phyloP scores from a whole-genome alignment of 108 stramenopile species.

The Thalassiosira profunda region DNA sequence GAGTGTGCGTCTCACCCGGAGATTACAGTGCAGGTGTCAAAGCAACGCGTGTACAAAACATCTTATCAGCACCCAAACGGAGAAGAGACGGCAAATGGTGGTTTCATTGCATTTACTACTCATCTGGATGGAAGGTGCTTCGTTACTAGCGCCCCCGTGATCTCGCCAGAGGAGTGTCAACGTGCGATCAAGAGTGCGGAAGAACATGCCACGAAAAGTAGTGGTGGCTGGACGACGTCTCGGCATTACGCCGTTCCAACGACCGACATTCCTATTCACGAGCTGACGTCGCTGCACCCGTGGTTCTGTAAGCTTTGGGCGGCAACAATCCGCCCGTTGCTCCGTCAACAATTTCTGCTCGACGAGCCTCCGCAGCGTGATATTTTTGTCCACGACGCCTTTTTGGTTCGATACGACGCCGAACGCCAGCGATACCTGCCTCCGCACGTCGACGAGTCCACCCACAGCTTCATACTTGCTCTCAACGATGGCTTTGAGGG shows the following conservation, averaged over 20 bases:
- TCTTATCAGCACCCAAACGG: no score
- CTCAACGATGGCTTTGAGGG: conserved; percentile 86
- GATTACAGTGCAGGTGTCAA: conserved; percentile 60
- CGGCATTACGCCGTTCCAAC: conserved; percentile 98
- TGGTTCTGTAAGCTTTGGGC: conserved; percentile 62
- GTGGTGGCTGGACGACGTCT: conserved; percentile 86
- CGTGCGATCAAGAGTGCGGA: conserved; percentile 60
- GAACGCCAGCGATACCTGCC: conserved; percentile 73
- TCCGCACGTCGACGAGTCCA: conserved; percentile 91
- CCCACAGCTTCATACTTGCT: conserved; percentile 90
- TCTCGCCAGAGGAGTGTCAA: conserved; percentile 49
- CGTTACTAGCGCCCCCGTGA: conserved; percentile 40
- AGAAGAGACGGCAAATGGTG: neutral
- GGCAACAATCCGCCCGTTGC: conserved; percentile 29
- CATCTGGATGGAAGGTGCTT: conserved; percentile 39
- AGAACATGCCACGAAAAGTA: conserved; percentile 11
- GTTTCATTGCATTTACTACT: conserved; percentile 10
- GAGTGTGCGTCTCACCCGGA: conserved; percentile 48
- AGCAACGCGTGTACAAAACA: conserved; percentile 59
- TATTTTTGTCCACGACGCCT: conserved; percentile 88
- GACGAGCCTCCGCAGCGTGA: conserved; percentile 11
- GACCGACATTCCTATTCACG: conserved; percentile 91
- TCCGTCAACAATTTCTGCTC: conserved; percentile 34
- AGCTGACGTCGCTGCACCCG: conserved; percentile 47
- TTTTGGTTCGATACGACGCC: conserved; percentile 89